A percentile compares a stretch with the other conserved stretches of the same genome.
These are phyloP conservation scores for Asclepias syriaca DNA, from an alignment of 257 asterid genomes.

Conservation along the genomic window DNA sequence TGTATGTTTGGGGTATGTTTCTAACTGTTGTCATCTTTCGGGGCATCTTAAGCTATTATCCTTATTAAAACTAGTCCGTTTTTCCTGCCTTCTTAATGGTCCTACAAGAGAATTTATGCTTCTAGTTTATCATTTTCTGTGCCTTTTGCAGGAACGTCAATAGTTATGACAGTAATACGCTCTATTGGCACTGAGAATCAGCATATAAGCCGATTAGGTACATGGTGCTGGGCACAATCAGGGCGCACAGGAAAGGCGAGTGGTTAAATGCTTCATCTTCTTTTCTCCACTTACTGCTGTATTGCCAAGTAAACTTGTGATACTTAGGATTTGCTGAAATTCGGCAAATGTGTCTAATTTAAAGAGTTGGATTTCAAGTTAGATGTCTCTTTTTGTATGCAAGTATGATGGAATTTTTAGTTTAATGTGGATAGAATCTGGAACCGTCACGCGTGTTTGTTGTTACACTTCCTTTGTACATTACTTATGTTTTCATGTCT, in stretches of 20 bases:
- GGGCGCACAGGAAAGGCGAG: conserved; percentile 93
- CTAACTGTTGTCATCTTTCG: background rate
- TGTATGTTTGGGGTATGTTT: conserved; percentile 92
- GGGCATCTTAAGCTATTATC: background rate
- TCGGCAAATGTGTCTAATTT: background rate
- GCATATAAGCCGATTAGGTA: conserved; percentile 68
- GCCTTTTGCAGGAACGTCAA: conserved; percentile 42
- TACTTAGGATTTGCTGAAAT: background rate
- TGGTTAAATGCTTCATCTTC: conserved; percentile 3
- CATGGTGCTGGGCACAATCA: conserved; percentile 92
- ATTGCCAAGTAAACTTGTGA: background rate
- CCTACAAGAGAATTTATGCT: background rate
- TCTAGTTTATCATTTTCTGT: conserved; percentile 5
- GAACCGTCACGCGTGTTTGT: too few relatives aligned
- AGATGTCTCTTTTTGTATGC: background rate
- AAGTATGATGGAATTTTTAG: background rate
- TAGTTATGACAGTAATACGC: conserved; percentile 82
- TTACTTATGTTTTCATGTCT: background rate
- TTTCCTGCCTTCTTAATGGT: background rate
- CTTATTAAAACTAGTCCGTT: background rate
- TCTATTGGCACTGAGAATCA: conserved; percentile 81
- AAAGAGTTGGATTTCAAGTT: background rate
- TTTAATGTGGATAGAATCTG: background rate
- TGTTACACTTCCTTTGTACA: too few relatives aligned
- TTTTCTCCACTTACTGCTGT: too few relatives aligned